Conservation (phyloP, 139 green algal species). For the Chlorella sp. region DNA sequence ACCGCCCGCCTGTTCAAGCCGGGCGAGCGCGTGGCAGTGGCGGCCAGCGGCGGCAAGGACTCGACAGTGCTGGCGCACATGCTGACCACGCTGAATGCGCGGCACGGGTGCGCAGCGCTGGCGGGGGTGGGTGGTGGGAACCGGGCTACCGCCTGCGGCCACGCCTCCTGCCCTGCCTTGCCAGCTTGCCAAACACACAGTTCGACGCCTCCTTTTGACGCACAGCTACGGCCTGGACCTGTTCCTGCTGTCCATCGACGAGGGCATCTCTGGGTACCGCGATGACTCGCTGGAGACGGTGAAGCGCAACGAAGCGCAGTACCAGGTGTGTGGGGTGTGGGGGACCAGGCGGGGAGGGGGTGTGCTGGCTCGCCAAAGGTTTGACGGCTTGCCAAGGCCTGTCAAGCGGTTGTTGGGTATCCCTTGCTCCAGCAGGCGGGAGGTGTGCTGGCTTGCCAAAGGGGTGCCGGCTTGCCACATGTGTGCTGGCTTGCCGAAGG, state of each 20-base stretch:
- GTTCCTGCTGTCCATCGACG: constrained; percentile 97
- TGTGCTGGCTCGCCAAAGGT: too few relatives aligned
- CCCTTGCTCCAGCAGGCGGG: too few relatives aligned
- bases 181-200: neutral
- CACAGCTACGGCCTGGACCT: constrained; percentile 93
- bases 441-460: too few relatives aligned
- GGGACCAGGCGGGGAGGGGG: too few relatives aligned
- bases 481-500: too few relatives aligned
- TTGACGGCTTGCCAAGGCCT: too few relatives aligned
- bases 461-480: too few relatives aligned
- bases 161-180: too few relatives aligned
- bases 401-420: too few relatives aligned
- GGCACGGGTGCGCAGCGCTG: constrained; percentile 76
- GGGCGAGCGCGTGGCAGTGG: constrained; percentile 92
- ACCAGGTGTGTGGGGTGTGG: constrained; percentile 56
- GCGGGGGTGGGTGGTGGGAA: too few relatives aligned
- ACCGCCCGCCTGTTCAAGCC: constrained; percentile 79
- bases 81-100: constrained; percentile 90
- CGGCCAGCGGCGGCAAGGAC: constrained; percentile 94
- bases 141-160: too few relatives aligned
- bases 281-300: constrained; percentile 98
- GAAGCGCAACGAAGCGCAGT: constrained; percentile 92
- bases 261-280: constrained; percentile 96
- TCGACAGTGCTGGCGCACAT: constrained; percentile 97
- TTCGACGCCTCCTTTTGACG: too few relatives aligned